These are phyloP conservation scores for Hansfordia pulvinata DNA, from an alignment of 2,329 filamentous ascomycete genomes.

Conservation along the genomic window DNA sequence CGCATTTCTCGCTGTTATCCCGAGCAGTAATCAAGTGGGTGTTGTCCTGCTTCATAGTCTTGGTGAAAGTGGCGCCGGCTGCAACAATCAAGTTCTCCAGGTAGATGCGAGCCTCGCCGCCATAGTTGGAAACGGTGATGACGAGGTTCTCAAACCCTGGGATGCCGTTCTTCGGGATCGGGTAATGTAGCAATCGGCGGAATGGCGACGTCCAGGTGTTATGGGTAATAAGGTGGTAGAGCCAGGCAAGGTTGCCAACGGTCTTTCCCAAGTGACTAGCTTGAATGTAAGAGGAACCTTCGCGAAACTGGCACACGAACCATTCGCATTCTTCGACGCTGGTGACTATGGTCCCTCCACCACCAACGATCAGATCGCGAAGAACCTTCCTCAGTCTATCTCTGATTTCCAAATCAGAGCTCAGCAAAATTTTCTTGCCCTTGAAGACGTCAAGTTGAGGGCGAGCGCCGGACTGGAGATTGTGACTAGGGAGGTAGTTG, in stretches of 20 bases:
- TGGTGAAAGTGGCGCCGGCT: conserved; percentile 78
- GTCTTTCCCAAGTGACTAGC: conserved; percentile 69
- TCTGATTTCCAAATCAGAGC: conserved; percentile 58
- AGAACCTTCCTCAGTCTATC: conserved; percentile 54
- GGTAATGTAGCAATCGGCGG: conserved; percentile 78
- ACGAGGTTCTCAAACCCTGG: conserved; percentile 62
- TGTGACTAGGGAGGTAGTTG: conserved; percentile 28
- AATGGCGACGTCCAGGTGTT: conserved; percentile 82
- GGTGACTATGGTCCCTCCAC: conserved; percentile 56
- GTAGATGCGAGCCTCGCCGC: conserved; percentile 84
- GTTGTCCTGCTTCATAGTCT: conserved; percentile 89
- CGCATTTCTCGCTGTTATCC: conserved; percentile 80
- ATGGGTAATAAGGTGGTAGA: conserved; percentile 81
- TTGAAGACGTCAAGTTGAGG: conserved; percentile 61
- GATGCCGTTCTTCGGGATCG: conserved; percentile 62
- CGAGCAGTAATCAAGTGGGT: conserved; percentile 92
- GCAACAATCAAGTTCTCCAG: conserved; percentile 83
- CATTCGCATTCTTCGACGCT: conserved; percentile 61
- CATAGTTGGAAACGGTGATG: conserved; percentile 93
- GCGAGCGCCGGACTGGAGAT: conserved; percentile 18
- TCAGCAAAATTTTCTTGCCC: conserved; percentile 65
- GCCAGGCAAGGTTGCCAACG: conserved; percentile 86
- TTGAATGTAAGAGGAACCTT: conserved; percentile 62
- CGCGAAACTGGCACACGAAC: conserved; percentile 77
- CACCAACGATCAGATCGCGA: conserved; percentile 52